Conservation (phyloP, 108 stramenopile species). For the Nitzschia inconspicua region DNA sequence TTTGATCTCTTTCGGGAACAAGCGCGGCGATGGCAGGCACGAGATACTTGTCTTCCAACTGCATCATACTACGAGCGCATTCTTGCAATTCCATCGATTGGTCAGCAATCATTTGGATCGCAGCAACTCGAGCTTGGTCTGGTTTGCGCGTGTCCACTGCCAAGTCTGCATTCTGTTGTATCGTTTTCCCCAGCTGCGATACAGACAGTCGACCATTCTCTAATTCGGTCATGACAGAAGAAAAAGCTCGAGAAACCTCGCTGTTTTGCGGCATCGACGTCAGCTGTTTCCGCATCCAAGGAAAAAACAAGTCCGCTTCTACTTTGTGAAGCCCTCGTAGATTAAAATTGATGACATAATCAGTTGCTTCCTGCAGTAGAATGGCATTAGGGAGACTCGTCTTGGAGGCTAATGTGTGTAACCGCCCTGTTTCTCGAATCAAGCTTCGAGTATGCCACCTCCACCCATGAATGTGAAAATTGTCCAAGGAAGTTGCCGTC, state of each 20-base stretch:
- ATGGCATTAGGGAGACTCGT: background rate
- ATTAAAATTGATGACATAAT: conserved; percentile 74
- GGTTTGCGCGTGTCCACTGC: conserved; percentile 1
- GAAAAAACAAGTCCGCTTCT: conserved; percentile 60
- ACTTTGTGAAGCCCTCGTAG: conserved; percentile 65
- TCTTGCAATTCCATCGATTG: conserved; percentile 38
- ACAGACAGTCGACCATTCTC: conserved; percentile 42
- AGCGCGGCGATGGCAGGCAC: conserved; percentile 54
- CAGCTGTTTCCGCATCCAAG: conserved; percentile 56
- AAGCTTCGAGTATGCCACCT: conserved; percentile 79
- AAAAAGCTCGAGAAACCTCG: conserved; percentile 36
- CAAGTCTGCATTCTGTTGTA: background rate
- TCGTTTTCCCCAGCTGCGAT: conserved; percentile 20
- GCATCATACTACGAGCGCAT: conserved; percentile 37
- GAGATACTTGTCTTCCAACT: conserved; percentile 46
- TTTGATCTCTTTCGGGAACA: conserved; percentile 63
- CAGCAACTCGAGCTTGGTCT: conserved; percentile 4
- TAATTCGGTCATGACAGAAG: conserved; percentile 42
- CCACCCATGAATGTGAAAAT: conserved; percentile 80
- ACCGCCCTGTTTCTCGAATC: conserved; percentile 52
- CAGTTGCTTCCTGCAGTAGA: conserved; percentile 36
- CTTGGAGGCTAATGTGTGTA: conserved; percentile 38
- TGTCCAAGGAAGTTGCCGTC: background rate
- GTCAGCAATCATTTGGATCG: conserved; percentile 26
- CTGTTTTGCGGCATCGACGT: conserved; percentile 15